Conservation (phyloP, 441 rosid genomes). For the Eruca vesicaria region DNA sequence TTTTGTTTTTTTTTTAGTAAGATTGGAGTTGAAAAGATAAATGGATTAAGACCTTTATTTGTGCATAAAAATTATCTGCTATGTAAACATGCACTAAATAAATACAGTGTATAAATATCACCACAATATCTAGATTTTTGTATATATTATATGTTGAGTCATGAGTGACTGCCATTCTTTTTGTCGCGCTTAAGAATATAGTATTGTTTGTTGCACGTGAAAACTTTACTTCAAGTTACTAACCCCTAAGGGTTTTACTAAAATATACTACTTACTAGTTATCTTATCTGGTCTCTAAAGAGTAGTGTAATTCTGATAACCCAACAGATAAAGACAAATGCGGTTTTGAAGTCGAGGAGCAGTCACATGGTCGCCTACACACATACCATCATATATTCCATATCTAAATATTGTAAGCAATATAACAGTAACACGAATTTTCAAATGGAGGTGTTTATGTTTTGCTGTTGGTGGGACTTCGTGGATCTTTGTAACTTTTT, state of each 20-base stretch:
- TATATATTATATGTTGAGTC: neutral
- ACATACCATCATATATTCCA: neutral
- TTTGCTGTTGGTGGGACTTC: neutral
- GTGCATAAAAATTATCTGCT: neutral
- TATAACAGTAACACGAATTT: neutral
- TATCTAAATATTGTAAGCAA: neutral
- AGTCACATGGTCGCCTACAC: slow-evolving; percentile 27
- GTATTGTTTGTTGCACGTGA: slow-evolving; percentile 30
- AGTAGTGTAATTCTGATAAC: neutral
- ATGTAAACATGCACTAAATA: neutral
- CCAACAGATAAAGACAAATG: slow-evolving; percentile 1
- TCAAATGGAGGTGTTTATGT: neutral
- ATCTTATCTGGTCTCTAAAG: slow-evolving; percentile 10
- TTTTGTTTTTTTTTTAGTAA: neutral
- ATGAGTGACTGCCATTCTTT: slow-evolving; percentile 26
- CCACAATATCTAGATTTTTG: neutral
- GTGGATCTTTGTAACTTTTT: neutral
- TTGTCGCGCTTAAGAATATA: slow-evolving; percentile 25
- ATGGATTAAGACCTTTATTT: neutral
- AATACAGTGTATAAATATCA: neutral
- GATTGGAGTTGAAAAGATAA: neutral
- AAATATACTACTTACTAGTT: neutral
- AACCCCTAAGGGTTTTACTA: slow-evolving; percentile 1
- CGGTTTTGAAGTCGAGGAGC: slow-evolving; percentile 22
- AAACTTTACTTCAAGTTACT: slow-evolving; percentile 22